A percentile compares a stretch with the other conserved stretches of the same genome.
phyloP scores from a whole-genome alignment of 495 filamentous ascomycete species.

The Podospora bellae-mahoneyi region DNA sequence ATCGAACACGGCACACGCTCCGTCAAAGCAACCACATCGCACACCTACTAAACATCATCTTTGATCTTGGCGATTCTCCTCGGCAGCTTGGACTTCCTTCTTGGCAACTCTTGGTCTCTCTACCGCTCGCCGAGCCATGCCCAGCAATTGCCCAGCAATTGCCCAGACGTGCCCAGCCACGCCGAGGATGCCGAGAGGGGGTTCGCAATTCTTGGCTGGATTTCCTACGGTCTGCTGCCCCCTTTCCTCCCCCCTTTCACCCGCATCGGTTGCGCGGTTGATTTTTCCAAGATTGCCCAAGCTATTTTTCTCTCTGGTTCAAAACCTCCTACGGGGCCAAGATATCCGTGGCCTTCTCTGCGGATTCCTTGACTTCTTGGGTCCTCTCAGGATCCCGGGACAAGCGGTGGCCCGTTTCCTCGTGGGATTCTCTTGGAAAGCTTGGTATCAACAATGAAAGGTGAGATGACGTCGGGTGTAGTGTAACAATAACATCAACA shows the following conservation, averaged over 20 bases:
- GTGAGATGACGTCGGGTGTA: background rate
- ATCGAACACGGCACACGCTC: background rate
- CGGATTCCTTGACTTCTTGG: background rate
- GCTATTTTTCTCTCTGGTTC: background rate
- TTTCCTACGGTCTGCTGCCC: background rate
- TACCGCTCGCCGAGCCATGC: background rate
- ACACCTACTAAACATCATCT: background rate
- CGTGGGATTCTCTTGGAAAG: background rate
- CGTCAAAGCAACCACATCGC: background rate
- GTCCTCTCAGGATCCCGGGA: background rate
- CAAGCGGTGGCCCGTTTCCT: background rate
- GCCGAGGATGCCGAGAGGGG: background rate
- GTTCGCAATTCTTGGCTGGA: constrained; percentile 5
- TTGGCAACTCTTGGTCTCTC: background rate
- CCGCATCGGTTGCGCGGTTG: background rate
- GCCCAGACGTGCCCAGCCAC: constrained; percentile 1
- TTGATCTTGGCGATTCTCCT: background rate
- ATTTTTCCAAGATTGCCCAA: background rate
- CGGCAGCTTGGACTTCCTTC: background rate
- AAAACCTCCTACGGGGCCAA: background rate
- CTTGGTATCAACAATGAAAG: background rate
- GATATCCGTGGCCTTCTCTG: background rate
- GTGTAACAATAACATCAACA: background rate
- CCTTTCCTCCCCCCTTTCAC: background rate
- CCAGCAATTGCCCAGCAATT: constrained; percentile 2